Conservation (phyloP, 768 basidiomycete genomes). For the Calocybe indica region DNA sequence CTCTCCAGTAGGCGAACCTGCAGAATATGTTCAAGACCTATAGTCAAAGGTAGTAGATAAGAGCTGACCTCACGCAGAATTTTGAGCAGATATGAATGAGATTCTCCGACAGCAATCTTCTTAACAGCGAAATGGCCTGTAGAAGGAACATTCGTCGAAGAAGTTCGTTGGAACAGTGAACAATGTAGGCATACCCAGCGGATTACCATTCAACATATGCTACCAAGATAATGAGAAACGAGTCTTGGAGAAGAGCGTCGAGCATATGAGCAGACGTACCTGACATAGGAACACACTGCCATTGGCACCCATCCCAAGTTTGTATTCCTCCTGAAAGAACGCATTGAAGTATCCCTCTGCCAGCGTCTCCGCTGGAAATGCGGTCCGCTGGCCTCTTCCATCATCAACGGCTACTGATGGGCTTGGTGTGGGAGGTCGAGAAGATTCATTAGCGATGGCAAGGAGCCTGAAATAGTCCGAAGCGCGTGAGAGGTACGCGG, state of each 20-base stretch:
- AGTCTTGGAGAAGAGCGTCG: slow-evolving; percentile 2
- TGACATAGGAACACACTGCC: slow-evolving; percentile 88
- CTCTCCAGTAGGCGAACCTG: slow-evolving; percentile 81
- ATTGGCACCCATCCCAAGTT: slow-evolving; percentile 93
- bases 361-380: slow-evolving; percentile 69
- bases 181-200: slow-evolving; percentile 48
- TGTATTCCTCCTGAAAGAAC: slow-evolving; percentile 87
- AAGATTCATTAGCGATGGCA: slow-evolving; percentile 64
- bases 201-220: slow-evolving; percentile 86
- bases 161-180: too few relatives aligned
- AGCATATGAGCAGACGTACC: slow-evolving; percentile 32
- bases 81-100: slow-evolving; percentile 76
- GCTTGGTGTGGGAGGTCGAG: slow-evolving; percentile 47
- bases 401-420: slow-evolving; percentile 11
- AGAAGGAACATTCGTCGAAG: not conserved
- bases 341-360: slow-evolving; percentile 90
- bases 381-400: slow-evolving; percentile 11
- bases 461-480: slow-evolving; percentile 81
- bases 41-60: not conserved
- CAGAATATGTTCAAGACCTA: not conserved
- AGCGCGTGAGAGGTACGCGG: slow-evolving; percentile 46
- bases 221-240: slow-evolving; percentile 17
- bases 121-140: slow-evolving; percentile 89
- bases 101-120: slow-evolving; percentile 93
- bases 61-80: slow-evolving; percentile 66